A percentile compares a stretch with the other conserved stretches of the same genome.
Evolutionary conservation across 495 filamentous ascomycete species (phyloP).

Genomic region (Aspergillus carlsbadensis): DNA sequence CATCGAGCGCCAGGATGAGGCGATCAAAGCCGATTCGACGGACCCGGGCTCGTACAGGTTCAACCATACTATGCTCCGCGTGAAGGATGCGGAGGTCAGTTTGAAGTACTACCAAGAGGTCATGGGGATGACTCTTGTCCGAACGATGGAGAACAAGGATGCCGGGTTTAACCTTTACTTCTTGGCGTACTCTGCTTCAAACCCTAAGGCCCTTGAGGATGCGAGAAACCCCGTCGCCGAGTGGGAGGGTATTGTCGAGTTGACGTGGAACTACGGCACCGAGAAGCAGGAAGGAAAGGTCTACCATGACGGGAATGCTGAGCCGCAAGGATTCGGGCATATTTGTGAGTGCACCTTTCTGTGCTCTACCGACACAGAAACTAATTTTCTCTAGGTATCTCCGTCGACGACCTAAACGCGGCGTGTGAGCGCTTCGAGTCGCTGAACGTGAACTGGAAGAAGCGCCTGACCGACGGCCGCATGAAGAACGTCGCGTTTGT

Average conservation of each 20-base stretch:
- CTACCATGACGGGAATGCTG: conserved; percentile 89
- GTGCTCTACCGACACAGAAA: not conserved
- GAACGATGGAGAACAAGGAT: conserved; percentile 66
- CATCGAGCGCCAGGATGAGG: conserved; percentile 55
- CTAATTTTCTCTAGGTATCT: conserved; percentile 52
- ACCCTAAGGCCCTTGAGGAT: conserved; percentile 48
- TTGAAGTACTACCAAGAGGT: conserved; percentile 89
- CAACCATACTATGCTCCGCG: conserved; percentile 83
- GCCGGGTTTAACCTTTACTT: conserved; percentile 89
- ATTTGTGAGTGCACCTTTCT: conserved; percentile 59
- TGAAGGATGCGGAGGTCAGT: conserved; percentile 83
- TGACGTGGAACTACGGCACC: conserved; percentile 97
- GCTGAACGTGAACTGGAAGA: conserved; percentile 85
- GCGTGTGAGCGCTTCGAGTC: conserved; percentile 84
- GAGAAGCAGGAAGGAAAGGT: conserved; percentile 81
- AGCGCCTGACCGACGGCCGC: conserved; percentile 83
- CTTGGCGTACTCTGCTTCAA: conserved; percentile 66
- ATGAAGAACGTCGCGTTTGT: conserved; percentile 97
- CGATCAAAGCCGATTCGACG: conserved; percentile 50
- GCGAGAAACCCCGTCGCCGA: conserved; percentile 58
- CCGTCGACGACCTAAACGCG: conserved; percentile 85
- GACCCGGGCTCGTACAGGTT: conserved; percentile 55
- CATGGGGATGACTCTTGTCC: conserved; percentile 80
- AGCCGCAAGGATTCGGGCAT: conserved; percentile 93
- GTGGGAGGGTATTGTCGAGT: conserved; percentile 79